phyloP scores from a whole-genome alignment of 129 eudicot species.

The Ambrosia trifida region DNA sequence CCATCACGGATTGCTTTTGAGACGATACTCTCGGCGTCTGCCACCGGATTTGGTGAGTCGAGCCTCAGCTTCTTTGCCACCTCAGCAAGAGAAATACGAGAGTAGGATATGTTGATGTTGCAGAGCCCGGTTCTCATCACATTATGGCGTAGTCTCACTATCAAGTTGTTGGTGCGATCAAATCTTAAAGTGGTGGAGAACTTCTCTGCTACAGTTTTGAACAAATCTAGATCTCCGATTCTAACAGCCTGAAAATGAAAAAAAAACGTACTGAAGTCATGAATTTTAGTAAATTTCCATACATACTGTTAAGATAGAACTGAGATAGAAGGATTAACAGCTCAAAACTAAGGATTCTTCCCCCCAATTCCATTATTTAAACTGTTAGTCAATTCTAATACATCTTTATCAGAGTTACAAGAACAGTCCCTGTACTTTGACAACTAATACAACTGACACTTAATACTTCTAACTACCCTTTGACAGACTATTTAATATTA shows the following conservation, averaged over 20 bases:
- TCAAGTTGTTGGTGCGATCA: conserved; percentile 80
- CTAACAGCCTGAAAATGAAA: conserved; percentile 74
- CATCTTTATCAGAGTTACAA: too few relatives aligned
- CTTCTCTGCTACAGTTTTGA: conserved; percentile 70
- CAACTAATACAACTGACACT: too few relatives aligned
- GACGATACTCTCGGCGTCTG: conserved; percentile 93
- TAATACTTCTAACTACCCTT: too few relatives aligned
- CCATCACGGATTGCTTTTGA: conserved; percentile 97
- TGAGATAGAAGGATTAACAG: too few relatives aligned
- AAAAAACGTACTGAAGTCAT: neutral
- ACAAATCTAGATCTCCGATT: conserved; percentile 85
- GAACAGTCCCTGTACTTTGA: too few relatives aligned
- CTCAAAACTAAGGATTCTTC: too few relatives aligned
- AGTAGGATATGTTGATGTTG: conserved; percentile 92
- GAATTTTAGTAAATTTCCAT: neutral
- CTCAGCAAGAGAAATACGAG: conserved; percentile 82
- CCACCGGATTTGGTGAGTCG: conserved; percentile 83
- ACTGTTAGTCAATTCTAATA: too few relatives aligned
- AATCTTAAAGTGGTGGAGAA: conserved; percentile 68
- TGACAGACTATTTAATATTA: too few relatives aligned
- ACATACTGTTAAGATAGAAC: too few relatives aligned
- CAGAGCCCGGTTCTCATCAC: conserved; percentile 94
- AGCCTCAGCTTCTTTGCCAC: conserved; percentile 78
- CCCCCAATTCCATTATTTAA: too few relatives aligned
- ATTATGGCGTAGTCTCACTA: conserved; percentile 90